A percentile compares a stretch with the other conserved stretches of the same genome.
Evolutionary conservation across 345 rosid species (phyloP).

Genomic region (Erysimum cheiranthoides): DNA sequence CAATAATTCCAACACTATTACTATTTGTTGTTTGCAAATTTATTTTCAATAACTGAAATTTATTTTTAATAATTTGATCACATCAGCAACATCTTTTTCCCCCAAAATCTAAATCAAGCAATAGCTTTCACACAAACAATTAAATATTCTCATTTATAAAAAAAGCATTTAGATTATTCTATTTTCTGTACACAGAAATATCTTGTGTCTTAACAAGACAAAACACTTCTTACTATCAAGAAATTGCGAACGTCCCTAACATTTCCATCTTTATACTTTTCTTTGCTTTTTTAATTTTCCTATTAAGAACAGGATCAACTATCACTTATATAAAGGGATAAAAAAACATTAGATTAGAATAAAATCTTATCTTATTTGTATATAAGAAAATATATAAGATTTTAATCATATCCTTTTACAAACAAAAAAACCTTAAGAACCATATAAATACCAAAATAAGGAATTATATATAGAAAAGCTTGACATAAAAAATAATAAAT

Average conservation of each 20-base stretch:
- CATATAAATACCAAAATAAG: too few relatives aligned
- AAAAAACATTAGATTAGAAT: background rate
- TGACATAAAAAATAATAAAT: too few relatives aligned
- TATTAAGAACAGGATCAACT: background rate
- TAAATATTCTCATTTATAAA: background rate
- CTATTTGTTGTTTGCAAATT: too few relatives aligned
- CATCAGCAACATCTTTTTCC: background rate
- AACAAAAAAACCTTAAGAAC: background rate
- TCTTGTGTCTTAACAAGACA: background rate
- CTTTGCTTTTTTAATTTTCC: background rate
- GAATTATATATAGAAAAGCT: too few relatives aligned
- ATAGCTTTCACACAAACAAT: background rate
- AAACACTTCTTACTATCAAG: background rate
- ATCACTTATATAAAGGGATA: background rate
- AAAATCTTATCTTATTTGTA: too few relatives aligned
- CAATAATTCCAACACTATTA: too few relatives aligned
- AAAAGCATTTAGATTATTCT: background rate
- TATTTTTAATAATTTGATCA: background rate
- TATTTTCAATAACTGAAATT: too few relatives aligned
- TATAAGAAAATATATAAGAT: too few relatives aligned
- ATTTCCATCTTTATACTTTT: background rate
- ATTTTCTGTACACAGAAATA: background rate
- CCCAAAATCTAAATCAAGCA: background rate
- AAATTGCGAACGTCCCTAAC: background rate
- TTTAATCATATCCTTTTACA: background rate